Conservation (phyloP, 805 yeast genomes). For the Teunomyces lycoperdinae region DNA sequence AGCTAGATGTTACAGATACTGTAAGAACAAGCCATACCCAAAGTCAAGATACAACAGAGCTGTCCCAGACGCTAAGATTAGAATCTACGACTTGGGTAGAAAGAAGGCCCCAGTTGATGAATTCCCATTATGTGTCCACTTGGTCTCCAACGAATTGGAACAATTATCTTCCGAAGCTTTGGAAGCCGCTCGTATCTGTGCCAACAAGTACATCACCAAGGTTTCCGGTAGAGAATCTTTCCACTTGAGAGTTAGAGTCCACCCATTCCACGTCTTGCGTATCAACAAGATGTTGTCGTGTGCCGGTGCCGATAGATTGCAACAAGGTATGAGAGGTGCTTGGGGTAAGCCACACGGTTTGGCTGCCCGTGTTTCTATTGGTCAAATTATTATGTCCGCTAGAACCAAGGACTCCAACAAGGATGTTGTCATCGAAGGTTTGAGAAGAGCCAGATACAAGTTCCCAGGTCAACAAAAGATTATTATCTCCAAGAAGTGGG, state of each 20-base stretch:
- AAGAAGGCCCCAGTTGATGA: slow-evolving; percentile 99
- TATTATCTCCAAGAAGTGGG: slow-evolving; percentile 99
- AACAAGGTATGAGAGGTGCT: slow-evolving; percentile 99
- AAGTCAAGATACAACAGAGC: slow-evolving; percentile 99
- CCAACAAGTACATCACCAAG: slow-evolving; percentile 98
- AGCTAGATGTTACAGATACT: slow-evolving; percentile 99
- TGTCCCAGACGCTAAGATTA: slow-evolving; percentile 99
- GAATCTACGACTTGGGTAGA: slow-evolving; percentile 99
- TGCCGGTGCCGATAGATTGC: slow-evolving; percentile 99
- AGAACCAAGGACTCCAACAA: slow-evolving; percentile 98
- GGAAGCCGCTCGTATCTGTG: slow-evolving; percentile 99
- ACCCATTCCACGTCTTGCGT: slow-evolving; percentile 99
- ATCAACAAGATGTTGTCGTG: slow-evolving; percentile 99
- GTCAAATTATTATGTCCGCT: slow-evolving; percentile 96
- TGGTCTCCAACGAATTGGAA: slow-evolving; percentile 98
- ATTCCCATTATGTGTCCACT: slow-evolving; percentile 99
- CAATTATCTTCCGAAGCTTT: slow-evolving; percentile 99
- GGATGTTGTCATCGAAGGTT: slow-evolving; percentile 96
- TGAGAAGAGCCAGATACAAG: slow-evolving; percentile 99
- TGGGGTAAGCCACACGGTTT: slow-evolving; percentile 99
- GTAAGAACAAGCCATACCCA: slow-evolving; percentile 99
- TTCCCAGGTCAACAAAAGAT: slow-evolving; percentile 99
- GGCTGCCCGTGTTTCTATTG: slow-evolving; percentile 98
- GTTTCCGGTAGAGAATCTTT: slow-evolving; percentile 97
- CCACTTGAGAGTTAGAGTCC: slow-evolving; percentile 99